Base-by-base conservation (phyloP, 441 rosid genomes). In the Lagerstroemia fauriei region DNA sequence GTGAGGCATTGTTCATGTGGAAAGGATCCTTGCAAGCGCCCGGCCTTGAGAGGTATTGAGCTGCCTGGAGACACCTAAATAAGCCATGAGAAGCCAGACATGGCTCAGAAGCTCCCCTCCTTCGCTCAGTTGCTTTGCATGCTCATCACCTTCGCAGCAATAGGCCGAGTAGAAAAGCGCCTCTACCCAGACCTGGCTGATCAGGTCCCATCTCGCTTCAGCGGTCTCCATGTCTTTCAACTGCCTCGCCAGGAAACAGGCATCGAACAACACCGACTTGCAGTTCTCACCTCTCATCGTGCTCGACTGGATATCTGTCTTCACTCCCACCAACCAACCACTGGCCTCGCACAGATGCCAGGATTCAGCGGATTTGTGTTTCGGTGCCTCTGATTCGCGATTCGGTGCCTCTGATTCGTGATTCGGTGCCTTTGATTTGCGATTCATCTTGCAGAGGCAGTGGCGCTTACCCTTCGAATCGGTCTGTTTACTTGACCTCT, bases 81-180 rank as follows among this genome's bases (percentile, higher is more conserved):
- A 88, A 3, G 85, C 84, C 84, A 85, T 74, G 44, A 86, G 84
- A 75, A 89, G 84, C 88, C 89, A 90, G 16, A 86, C 88, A 81
- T 84, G 87, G 17, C 87, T 85, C 25, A 87, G 82, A 41, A 89
- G 83, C 82, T 86, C 89, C 14, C 87, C 89, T 0, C 91, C 91
- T 27, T 78, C 73, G 66, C 84, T 85, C 46, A 88, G 83, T 46
- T 83, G 88, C 44, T 79, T 87, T 38, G 85, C 86, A 80, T 89
- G 91, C 24, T 81, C 29, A 24, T 63, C 77, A 9, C 85, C 88
- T 14, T 74, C 70, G 9, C 90, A 70, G 3, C 82, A 87, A 14
- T 73, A 29, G 1, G 90, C 89, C 0, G 86, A 88, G 46, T 83
- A 81, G 53, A 76, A 25, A 31, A 90, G 50, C 72, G 86, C 78